Conservation (phyloP, 1,284 basidiomycete species). For the Apiotrichum gracile region DNA sequence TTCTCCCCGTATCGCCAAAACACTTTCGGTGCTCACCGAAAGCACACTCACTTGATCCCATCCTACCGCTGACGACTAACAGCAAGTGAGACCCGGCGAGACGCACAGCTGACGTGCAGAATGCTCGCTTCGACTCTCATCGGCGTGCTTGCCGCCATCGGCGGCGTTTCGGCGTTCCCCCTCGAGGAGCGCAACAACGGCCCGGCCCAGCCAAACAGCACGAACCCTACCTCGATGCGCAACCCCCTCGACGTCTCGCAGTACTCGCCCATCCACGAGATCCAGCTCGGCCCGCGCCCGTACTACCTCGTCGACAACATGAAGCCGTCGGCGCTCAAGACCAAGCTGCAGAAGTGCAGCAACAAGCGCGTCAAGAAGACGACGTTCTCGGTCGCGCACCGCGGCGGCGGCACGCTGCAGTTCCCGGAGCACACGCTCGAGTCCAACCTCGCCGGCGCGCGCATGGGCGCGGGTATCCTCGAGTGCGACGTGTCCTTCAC, state of each 20-base stretch:
- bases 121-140: neutral
- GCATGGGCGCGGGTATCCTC: constrained; percentile 22
- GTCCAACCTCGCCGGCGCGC: constrained; percentile 13
- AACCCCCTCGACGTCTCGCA: neutral
- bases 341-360: constrained; percentile 12
- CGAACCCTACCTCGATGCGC: neutral
- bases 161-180: neutral
- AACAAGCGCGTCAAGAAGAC: neutral
- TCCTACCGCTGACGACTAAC: no score
- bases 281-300: constrained; percentile 17
- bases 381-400: constrained; percentile 14
- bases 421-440: constrained; percentile 21
- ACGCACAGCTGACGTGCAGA: neutral
- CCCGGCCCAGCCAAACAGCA: no score
- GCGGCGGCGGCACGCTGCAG: constrained; percentile 20
- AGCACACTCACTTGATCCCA: no score
- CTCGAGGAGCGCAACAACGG: neutral
- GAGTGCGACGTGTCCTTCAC: constrained; percentile 22
- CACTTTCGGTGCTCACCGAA: no score
- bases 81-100: no score
- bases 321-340: constrained; percentile 13
- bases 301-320: constrained; percentile 22
- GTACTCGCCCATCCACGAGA: constrained; percentile 9
- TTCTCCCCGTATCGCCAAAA: no score
- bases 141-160: neutral